Evolutionary conservation across 2,329 filamentous ascomycete genomes (phyloP), one percentile per base, ranked within the genome.

Genomic region (Talaromyces sp.): DNA sequence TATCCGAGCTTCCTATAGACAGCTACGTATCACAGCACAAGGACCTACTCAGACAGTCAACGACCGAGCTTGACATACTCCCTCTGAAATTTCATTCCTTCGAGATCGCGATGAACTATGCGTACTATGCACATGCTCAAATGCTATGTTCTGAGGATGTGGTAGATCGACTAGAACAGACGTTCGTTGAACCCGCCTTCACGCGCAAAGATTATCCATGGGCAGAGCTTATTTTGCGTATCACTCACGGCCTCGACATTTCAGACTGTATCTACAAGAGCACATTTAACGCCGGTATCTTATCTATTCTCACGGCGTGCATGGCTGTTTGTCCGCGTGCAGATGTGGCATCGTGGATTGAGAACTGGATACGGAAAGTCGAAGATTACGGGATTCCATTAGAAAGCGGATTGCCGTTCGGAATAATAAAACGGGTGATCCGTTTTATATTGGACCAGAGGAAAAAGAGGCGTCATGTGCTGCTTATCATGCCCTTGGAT

Each of bases 231-330:
- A 53, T 54, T 10, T 44, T 59, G 33, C 57, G 57, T 9, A 59
- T 59, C 23, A 59, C 57, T 31, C 31, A 50, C 1, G 57, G 57
- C 4, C 47, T 59, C 31, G 4, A 59, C 8, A 54, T 59, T 23
- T 12, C 57, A 16, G 57, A 59, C 47, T 59, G 57, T 23, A 54
- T 59, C 12, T 59, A 59, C 27, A 59, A 59, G 27, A 59, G 52
- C 18, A 59, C 47, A 5, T 59, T 59, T 50, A 59, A 40, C 16
- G 14, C 57, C 18, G 57, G 57, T 5, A 59, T 59, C 33, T n/a
- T 59, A 3, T 18, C 47, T 5, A 59, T 36, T 14, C 18, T 59
- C 5, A 33, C 50, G 6, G 18, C 50, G 6, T 59, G 57, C 34
- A 59, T 59, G 47, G 57, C 18, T 40, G 16, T 42, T 12, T 59